Conservation (phyloP, 2,329 filamentous ascomycete species). For the Didymellaceae sp. region DNA sequence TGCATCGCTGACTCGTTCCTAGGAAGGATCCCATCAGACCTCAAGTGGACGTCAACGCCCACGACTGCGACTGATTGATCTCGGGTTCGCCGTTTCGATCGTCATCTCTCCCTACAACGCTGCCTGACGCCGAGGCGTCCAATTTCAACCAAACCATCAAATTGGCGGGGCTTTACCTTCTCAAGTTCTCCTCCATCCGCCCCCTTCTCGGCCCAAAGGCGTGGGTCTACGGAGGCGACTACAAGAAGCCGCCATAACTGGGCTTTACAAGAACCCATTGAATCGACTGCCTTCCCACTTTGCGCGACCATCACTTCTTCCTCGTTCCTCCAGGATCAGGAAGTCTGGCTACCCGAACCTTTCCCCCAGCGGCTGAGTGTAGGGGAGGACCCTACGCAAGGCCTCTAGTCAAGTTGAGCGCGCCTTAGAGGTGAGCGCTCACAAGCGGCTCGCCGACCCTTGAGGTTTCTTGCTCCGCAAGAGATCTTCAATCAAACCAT, state of each 20-base stretch:
- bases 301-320: conserved; percentile 26
- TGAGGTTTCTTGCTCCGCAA: conserved; percentile 42
- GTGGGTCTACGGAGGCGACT: conserved; percentile 94
- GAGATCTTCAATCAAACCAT: conserved; percentile 19
- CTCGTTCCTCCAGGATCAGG: conserved; percentile 31
- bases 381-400: conserved; percentile 56
- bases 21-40: conserved; percentile 24
- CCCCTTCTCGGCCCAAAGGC: conserved; percentile 90
- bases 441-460: conserved; percentile 58
- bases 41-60: conserved; percentile 23
- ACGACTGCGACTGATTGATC: conserved; percentile 37
- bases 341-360: conserved; percentile 35
- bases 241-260: conserved; percentile 96
- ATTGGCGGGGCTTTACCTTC: conserved; percentile 85
- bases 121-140: conserved; percentile 50
- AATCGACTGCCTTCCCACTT: conserved; percentile 23
- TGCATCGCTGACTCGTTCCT: conserved; percentile 23
- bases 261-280: conserved; percentile 43
- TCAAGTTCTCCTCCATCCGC: conserved; percentile 76
- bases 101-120: conserved; percentile 21
- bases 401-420: conserved; percentile 59
- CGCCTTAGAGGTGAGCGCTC: conserved; percentile 60
- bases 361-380: conserved; percentile 50
- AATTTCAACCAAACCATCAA: conserved; percentile 70
- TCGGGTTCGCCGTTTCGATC: conserved; percentile 28